phyloP scores from a whole-genome alignment of 2,329 filamentous ascomycete genomes.

The Trichoderma polysporum region DNA sequence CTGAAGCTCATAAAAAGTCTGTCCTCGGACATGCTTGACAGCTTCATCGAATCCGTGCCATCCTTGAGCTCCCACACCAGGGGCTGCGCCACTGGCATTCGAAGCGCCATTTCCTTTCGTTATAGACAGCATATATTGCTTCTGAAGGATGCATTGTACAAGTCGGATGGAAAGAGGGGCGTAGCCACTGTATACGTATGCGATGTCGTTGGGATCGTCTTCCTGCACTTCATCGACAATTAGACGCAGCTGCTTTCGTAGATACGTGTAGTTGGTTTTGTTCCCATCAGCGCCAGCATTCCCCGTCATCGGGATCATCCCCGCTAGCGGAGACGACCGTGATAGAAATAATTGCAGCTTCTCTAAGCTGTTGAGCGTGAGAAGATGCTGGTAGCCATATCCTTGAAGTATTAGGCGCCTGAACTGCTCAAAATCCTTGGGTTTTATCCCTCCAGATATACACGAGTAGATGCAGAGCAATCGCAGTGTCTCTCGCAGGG shows the following conservation, averaged over 20 bases:
- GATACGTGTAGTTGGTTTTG: conserved; percentile 86
- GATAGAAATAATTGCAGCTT: conserved; percentile 84
- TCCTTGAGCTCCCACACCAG: conserved; percentile 67
- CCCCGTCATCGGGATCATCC: conserved; percentile 74
- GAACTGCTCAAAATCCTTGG: conserved; percentile 86
- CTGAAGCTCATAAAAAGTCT: conserved; percentile 89
- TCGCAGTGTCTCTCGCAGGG: conserved; percentile 77
- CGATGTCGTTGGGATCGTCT: conserved; percentile 87
- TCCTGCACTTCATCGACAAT: conserved; percentile 98
- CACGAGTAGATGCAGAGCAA: conserved; percentile 89
- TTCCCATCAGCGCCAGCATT: conserved; percentile 52
- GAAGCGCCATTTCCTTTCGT: conserved; percentile 58
- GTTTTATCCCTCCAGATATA: conserved; percentile 82
- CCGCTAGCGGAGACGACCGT: conserved; percentile 72
- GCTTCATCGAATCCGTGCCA: conserved; percentile 94
- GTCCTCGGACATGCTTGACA: conserved; percentile 80
- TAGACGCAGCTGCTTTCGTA: conserved; percentile 81
- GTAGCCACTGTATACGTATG: conserved; percentile 98
- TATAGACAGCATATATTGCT: conserved; percentile 74
- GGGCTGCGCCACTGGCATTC: conserved; percentile 29
- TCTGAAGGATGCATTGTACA: conserved; percentile 90
- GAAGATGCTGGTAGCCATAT: conserved; percentile 91
- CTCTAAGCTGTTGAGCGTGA: conserved; percentile 85
- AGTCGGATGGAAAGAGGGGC: conserved; percentile 88
- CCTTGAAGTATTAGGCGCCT: conserved; percentile 84